These are phyloP conservation scores for Colletotrichum sp. DNA, from an alignment of 2,329 filamentous ascomycete genomes.

Conservation along the genomic window DNA sequence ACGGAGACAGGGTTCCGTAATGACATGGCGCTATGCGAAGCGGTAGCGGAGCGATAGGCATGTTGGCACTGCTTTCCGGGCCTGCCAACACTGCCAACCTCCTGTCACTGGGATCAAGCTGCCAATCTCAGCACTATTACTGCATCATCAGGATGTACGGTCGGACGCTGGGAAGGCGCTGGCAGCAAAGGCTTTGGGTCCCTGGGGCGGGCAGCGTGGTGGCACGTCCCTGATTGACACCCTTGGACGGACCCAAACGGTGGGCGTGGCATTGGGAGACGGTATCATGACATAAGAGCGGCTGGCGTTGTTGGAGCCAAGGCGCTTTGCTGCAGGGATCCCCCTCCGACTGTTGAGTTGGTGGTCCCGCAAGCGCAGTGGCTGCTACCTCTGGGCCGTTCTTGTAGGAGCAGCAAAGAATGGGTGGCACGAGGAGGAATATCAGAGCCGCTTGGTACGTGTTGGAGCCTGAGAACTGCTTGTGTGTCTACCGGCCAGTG, in stretches of 20 bases:
- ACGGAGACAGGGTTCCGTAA: constrained; percentile 8
- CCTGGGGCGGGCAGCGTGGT: not conserved
- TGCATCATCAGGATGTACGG: not conserved
- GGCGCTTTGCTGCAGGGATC: constrained; percentile 6
- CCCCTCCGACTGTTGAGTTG: constrained; percentile 1
- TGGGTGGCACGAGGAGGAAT: not conserved
- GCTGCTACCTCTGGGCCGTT: not conserved
- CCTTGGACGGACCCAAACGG: constrained; percentile 14
- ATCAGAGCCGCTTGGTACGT: constrained; percentile 11
- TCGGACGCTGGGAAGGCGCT: not conserved
- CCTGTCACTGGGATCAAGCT: not conserved
- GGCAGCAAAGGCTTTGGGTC: not conserved
- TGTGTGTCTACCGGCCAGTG: not conserved
- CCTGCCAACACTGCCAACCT: not conserved
- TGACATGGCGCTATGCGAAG: not conserved
- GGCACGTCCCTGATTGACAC: constrained; percentile 2
- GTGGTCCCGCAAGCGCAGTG: not conserved
- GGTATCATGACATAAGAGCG: constrained; percentile 14
- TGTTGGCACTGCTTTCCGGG: not conserved
- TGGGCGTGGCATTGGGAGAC: constrained; percentile 8
- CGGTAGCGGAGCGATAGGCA: not conserved
- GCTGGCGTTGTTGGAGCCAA: not conserved
- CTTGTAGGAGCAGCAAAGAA: not conserved
- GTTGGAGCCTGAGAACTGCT: not conserved
- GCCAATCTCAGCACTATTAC: not conserved